Evolutionary conservation across 140 eudicot genomes (phyloP).

Genomic region (Cichorium intybus): DNA sequence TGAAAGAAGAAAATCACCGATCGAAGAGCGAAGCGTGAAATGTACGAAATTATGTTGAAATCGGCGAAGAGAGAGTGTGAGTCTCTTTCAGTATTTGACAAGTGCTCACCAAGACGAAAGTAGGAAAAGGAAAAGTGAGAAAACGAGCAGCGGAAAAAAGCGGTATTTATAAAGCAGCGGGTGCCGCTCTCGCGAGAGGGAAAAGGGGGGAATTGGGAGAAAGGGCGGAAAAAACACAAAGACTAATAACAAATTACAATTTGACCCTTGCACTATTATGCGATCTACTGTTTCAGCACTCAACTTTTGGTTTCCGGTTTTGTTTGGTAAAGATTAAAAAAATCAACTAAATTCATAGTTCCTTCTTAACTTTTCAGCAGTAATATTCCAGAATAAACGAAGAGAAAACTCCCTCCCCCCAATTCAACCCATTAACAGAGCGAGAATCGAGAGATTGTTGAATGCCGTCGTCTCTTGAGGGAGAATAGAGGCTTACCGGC

Average conservation of each 20-base stretch:
- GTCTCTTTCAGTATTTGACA: constrained; percentile 18
- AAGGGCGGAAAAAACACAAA: constrained; percentile 24
- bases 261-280: background rate
- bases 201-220: constrained; percentile 23
- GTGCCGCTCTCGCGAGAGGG: background rate
- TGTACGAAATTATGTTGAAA: constrained; percentile 22
- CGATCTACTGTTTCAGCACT: background rate
- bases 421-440: too few relatives aligned
- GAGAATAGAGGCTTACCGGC: too few relatives aligned
- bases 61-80: constrained; percentile 3
- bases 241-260: background rate
- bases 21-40: constrained; percentile 30
- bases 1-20: constrained; percentile 24
- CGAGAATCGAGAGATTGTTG: too few relatives aligned
- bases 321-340: too few relatives aligned
- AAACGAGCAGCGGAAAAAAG: constrained; percentile 32
- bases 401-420: too few relatives aligned
- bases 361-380: too few relatives aligned
- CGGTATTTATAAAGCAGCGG: constrained; percentile 24
- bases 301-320: background rate
- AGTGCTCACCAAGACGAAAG: constrained; percentile 17
- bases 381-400: too few relatives aligned
- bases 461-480: too few relatives aligned
- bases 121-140: constrained; percentile 18
- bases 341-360: too few relatives aligned